Base-by-base conservation (phyloP, 805 yeast genomes). In the Teunomyces stri region DNA sequence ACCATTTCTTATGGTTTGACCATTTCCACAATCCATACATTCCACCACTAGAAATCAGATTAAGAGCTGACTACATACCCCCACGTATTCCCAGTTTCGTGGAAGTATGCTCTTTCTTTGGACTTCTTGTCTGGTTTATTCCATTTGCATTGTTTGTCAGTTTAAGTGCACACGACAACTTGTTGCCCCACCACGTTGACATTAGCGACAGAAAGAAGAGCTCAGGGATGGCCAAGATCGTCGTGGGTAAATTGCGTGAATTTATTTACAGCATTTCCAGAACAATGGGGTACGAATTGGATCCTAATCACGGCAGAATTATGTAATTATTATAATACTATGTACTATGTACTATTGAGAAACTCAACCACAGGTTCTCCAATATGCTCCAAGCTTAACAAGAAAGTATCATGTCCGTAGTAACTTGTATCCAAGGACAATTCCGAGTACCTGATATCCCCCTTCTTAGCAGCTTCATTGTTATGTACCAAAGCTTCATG, bases 21-120 rank as follows among this genome's bases (percentile, higher is more conserved):
- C 80, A 88, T 62, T 94, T 94, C 72, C 82, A 82, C 53, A 75
- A 82, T 49, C 85, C 89, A 36, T 74, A 78, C 41, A 75, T 87
- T 22, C 92, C 96, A 9, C 84, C 94, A 34, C 76, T 85, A 53
- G 75, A 76, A 51, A 79, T 73, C 53, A 65, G 87, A 56, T 70
- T 84, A 58, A 75, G 70, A 53, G 77, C 87, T 42, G 75, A 75
- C 42, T 85, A 82, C 58, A 67, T 67, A 18, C 80, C 87, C 41
- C 87, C 86, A 11, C 78, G 80, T 40, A 79, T 88, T 45, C 96
- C 96, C 1, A 75, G 86, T 10, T 92, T 92, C 60, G 75, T 90
- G 1, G 96, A 94, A 62, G 88, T 94, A 3, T 88, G 97, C n/a
- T 86, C 97, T 3, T 94, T 94, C 65, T 91, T 94, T 62, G 99